A percentile compares a stretch with the other conserved stretches of the same genome.
phyloP scores from a whole-genome alignment of 495 filamentous ascomycete genomes.

The Tuber brumale region DNA sequence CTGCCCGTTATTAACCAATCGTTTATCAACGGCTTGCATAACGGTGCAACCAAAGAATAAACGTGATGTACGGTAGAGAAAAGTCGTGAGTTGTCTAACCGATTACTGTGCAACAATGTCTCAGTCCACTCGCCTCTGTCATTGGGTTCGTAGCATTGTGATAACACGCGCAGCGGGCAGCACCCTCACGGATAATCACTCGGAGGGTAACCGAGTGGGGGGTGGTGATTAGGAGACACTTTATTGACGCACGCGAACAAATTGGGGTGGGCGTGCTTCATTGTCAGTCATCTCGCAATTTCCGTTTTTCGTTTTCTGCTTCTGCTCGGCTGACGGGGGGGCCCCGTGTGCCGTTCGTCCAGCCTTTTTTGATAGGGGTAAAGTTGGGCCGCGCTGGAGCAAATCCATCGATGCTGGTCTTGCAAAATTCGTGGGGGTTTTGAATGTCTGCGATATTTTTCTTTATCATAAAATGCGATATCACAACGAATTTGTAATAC shows the following conservation, averaged over 20 bases:
- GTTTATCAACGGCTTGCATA: background rate
- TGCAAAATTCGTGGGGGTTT: background rate
- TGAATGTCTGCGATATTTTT: no score
- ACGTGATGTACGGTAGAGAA: background rate
- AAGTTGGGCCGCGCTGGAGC: background rate
- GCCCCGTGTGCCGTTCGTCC: background rate
- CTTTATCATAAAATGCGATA: no score
- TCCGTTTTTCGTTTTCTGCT: background rate
- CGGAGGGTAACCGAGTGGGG: background rate
- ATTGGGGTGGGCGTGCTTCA: background rate
- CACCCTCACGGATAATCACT: background rate
- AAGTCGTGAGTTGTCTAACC: background rate
- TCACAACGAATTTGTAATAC: no score
- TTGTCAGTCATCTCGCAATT: background rate
- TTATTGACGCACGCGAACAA: background rate
- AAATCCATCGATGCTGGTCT: background rate
- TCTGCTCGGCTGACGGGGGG: background rate
- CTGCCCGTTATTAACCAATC: background rate
- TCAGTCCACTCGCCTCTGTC: background rate
- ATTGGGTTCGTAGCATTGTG: background rate
- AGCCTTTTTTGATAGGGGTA: background rate
- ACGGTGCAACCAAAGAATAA: background rate
- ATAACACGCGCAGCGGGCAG: no score
- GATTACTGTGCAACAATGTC: background rate
- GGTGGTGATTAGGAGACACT: background rate